A percentile compares a stretch with the other conserved stretches of the same genome.
Evolutionary conservation across 768 basidiomycete genomes (phyloP).

Genomic region (Gelatoporia subvermispora): DNA sequence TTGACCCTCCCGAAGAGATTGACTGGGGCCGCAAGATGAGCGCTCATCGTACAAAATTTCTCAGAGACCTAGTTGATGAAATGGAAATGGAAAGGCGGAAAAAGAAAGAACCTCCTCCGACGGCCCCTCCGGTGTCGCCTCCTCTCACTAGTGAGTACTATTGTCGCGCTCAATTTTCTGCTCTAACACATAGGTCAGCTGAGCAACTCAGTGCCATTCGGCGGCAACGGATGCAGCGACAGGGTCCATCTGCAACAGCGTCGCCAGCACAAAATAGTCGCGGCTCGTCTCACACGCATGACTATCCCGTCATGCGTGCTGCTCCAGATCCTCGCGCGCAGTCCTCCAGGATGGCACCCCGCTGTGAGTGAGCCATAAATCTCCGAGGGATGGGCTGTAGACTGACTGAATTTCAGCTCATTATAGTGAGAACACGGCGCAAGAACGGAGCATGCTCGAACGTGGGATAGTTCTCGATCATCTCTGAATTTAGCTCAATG

Average conservation of each 20-base stretch:
- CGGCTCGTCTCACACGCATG: constrained; percentile 24
- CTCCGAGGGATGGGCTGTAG: not conserved
- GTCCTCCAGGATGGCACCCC: not conserved
- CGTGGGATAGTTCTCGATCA: constrained; percentile 26
- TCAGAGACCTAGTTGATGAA: constrained; percentile 59
- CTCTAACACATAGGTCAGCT: not conserved
- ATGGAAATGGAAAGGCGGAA: constrained; percentile 32
- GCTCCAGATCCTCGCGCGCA: not conserved
- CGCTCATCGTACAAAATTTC: constrained; percentile 61
- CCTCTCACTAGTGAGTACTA: constrained; percentile 8
- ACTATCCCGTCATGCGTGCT: constrained; percentile 9
- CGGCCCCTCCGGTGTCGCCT: constrained; percentile 22
- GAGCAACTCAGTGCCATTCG: not conserved
- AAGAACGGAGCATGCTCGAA: constrained; percentile 41
- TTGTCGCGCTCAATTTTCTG: not conserved
- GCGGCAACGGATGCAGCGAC: constrained; percentile 9
- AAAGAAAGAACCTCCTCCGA: constrained; percentile 32
- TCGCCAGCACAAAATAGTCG: constrained; percentile 13
- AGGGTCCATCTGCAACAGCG: not conserved
- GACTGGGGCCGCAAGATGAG: constrained; percentile 79
- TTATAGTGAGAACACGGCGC: constrained; percentile 12
- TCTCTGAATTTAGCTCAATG: not conserved
- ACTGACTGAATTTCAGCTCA: not conserved
- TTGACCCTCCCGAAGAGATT: constrained; percentile 73
- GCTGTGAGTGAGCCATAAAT: not conserved